Conservation (phyloP, 345 rosid genomes). For the Bruguiera gymnorhiza region DNA sequence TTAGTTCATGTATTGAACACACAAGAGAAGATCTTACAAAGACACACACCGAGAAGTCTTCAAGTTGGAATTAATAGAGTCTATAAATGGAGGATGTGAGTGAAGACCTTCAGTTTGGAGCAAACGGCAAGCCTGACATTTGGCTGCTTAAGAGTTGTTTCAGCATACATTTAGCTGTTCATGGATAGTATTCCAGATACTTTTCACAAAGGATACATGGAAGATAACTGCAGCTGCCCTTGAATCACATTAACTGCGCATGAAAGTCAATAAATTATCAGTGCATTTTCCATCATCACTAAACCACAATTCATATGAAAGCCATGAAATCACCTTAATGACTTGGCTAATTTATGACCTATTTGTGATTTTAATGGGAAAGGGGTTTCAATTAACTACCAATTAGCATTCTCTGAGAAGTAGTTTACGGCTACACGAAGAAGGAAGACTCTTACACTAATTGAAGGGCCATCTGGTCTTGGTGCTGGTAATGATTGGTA, state of each 20-base stretch:
- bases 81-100: neutral
- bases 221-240: neutral
- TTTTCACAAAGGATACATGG: conserved; percentile 3
- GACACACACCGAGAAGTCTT: neutral
- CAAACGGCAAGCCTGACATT: conserved; percentile 7
- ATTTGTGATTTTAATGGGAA: too few relatives aligned
- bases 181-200: conserved; percentile 3
- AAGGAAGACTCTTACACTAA: conserved; percentile 52
- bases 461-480: conserved; percentile 81
- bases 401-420: too few relatives aligned
- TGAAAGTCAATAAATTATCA: neutral
- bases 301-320: neutral
- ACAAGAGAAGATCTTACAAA: neutral
- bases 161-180: conserved; percentile 10
- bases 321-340: neutral
- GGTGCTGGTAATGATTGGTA: conserved; percentile 54
- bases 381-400: too few relatives aligned
- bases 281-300: neutral
- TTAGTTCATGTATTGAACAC: neutral
- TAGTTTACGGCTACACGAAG: neutral
- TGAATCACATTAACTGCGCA: conserved; percentile 20
- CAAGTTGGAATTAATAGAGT: neutral
- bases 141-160: conserved; percentile 13
- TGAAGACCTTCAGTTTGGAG: conserved; percentile 4
- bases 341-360: neutral